phyloP scores from a whole-genome alignment of 805 yeast species.

The Nakazawaea ambrosiae region DNA sequence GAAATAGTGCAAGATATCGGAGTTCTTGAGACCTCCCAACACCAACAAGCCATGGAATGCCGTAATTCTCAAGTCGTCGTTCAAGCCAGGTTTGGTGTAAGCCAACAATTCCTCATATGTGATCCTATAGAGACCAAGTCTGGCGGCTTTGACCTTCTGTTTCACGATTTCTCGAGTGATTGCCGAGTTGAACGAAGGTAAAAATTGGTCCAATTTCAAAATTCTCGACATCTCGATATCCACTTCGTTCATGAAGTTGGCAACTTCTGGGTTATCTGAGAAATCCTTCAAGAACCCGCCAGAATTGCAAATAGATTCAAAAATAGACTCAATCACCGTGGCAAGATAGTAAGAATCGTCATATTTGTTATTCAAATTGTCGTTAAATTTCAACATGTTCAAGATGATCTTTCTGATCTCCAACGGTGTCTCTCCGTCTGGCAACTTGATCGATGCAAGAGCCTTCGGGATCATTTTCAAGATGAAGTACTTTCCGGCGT shows the following conservation, averaged over 20 bases:
- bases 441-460: conserved; percentile 53
- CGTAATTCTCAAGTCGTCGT: conserved; percentile 48
- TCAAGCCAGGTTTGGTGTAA: conserved; percentile 39
- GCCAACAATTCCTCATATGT: conserved; percentile 48
- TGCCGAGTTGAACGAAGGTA: conserved; percentile 60
- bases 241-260: conserved; percentile 36
- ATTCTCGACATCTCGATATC: conserved; percentile 66
- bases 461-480: conserved; percentile 63
- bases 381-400: conserved; percentile 74
- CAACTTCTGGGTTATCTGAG: conserved; percentile 21
- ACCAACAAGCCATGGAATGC: conserved; percentile 67
- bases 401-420: conserved; percentile 57
- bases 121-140: conserved; percentile 44
- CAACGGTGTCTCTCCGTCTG: conserved; percentile 45
- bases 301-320: conserved; percentile 23
- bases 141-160: conserved; percentile 53
- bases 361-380: conserved; percentile 71
- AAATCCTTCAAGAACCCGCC: conserved; percentile 13
- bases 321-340: conserved; percentile 48
- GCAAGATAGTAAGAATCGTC: conserved; percentile 66
- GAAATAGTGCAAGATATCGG: conserved; percentile 51
- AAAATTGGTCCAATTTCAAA: conserved; percentile 78
- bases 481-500: conserved; percentile 61
- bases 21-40: conserved; percentile 73
- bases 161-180: conserved; percentile 50